A percentile compares a stretch with the other conserved stretches of the same genome.
phyloP scores from a whole-genome alignment of 139 green algal genomes.

The Deuterostichococcus epilithicus region DNA sequence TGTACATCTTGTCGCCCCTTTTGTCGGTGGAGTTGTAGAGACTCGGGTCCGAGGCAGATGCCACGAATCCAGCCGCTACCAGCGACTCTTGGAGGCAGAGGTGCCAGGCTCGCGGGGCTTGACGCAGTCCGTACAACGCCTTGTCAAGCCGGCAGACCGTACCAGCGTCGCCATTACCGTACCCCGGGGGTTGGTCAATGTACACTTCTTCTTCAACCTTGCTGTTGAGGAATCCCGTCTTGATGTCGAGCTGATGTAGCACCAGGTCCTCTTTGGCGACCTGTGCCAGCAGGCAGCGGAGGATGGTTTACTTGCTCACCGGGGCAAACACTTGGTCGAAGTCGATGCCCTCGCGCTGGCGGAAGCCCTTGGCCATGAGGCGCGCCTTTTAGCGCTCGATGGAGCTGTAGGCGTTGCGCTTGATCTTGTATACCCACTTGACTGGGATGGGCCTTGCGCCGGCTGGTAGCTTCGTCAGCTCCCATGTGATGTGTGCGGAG shows the following conservation, averaged over 20 bases:
- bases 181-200: conserved; percentile 12
- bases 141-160: conserved; percentile 20
- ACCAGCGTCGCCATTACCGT: no score
- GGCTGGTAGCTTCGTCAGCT: no score
- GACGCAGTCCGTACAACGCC: conserved; percentile 43
- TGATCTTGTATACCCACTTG: conserved; percentile 44
- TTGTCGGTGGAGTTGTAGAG: no score
- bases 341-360: conserved; percentile 36
- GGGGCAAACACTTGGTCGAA: conserved; percentile 43
- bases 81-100: no score
- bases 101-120: conserved; percentile 47
- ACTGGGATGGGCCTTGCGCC: conserved; percentile 17
- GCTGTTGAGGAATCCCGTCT: conserved; percentile 55
- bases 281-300: conserved; percentile 12
- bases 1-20: no score
- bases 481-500: no score
- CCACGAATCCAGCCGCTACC: no score
- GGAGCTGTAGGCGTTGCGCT: conserved; percentile 23
- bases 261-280: conserved; percentile 28
- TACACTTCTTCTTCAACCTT: conserved; percentile 32
- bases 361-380: conserved; percentile 50
- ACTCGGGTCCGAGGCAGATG: background rate
- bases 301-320: conserved; percentile 3
- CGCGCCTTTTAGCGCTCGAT: conserved; percentile 51
- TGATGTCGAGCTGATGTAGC: conserved; percentile 47